These are phyloP conservation scores for Panicum miliaceum DNA, from an alignment of 176 grass and related monocot species.

Conservation along the genomic window DNA sequence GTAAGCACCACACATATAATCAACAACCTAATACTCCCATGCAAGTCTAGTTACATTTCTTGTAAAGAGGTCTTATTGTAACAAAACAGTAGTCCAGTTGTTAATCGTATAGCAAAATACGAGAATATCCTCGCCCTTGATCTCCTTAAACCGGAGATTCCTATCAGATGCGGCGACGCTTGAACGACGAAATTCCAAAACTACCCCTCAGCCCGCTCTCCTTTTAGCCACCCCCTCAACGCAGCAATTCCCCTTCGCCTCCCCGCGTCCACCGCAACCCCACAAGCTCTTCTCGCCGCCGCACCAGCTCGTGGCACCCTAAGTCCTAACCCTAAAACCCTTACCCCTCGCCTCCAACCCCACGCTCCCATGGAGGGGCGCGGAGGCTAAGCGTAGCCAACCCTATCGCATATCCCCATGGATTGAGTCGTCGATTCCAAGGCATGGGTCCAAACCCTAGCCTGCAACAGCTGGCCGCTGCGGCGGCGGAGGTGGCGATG, in stretches of 20 bases:
- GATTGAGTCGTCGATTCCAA: slow-evolving; percentile 31
- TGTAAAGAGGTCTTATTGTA: background rate
- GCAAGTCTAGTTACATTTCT: background rate
- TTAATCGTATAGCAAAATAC: background rate
- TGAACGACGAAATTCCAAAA: background rate
- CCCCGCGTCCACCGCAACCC: slow-evolving; percentile 47
- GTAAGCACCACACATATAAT: background rate
- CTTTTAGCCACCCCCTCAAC: background rate
- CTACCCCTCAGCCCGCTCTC: background rate
- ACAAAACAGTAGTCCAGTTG: background rate
- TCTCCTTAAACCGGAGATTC: slow-evolving; percentile 3
- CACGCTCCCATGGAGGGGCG: slow-evolving; percentile 51
- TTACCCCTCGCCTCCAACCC: background rate
- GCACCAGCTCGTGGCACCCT: slow-evolving; percentile 39
- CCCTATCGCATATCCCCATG: slow-evolving; percentile 18
- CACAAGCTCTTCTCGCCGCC: background rate
- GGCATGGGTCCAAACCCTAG: slow-evolving; percentile 71
- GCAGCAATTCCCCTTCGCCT: slow-evolving; percentile 10
- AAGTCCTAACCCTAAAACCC: slow-evolving; percentile 55
- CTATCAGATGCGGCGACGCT: background rate
- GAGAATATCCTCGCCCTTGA: slow-evolving; percentile 35
- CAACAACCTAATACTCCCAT: background rate
- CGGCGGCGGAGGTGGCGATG: background rate
- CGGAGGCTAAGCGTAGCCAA: slow-evolving; percentile 36
- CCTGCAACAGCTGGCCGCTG: slow-evolving; percentile 38